phyloP scores from a whole-genome alignment of 23 red algal genomes.

The Gracilariopsis chorda region DNA sequence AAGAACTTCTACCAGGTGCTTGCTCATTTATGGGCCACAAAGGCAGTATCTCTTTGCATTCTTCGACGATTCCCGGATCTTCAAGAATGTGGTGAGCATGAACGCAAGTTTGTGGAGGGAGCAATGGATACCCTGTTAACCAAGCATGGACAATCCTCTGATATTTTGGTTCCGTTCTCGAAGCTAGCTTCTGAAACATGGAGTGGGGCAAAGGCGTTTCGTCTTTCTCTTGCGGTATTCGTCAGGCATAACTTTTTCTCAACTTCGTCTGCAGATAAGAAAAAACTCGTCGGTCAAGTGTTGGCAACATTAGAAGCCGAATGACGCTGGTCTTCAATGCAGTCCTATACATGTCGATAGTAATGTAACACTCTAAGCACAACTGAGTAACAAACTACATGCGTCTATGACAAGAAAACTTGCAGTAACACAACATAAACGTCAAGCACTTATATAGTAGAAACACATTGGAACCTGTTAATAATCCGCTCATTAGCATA shows the following conservation, averaged over 20 bases:
- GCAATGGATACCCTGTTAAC: slow-evolving; percentile 11
- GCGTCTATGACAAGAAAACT: too few relatives aligned
- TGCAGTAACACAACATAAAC: too few relatives aligned
- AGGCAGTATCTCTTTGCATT: slow-evolving; percentile 24
- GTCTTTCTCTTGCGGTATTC: slow-evolving; percentile 26
- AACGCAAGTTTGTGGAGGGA: background rate
- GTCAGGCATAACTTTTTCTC: background rate
- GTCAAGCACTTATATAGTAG: too few relatives aligned
- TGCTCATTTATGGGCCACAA: slow-evolving; percentile 15
- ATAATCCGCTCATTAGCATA: too few relatives aligned
- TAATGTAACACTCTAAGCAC: too few relatives aligned
- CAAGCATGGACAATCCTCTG: background rate
- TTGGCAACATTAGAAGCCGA: background rate
- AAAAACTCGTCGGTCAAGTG: background rate
- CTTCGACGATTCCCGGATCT: slow-evolving; percentile 21
- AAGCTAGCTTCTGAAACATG: slow-evolving; percentile 33
- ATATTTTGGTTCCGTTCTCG: background rate
- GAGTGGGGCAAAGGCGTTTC: slow-evolving; percentile 41
- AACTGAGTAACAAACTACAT: too few relatives aligned
- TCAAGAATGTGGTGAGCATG: slow-evolving; percentile 21
- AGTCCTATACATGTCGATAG: too few relatives aligned
- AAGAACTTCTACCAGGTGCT: slow-evolving; percentile 36
- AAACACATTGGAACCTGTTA: too few relatives aligned
- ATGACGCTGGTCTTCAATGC: too few relatives aligned
- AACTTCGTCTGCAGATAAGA: background rate